Evolutionary conservation across 2,329 filamentous ascomycete species (phyloP), one percentile per base, ranked within the genome.

Genomic region (Fusarium concolor): DNA sequence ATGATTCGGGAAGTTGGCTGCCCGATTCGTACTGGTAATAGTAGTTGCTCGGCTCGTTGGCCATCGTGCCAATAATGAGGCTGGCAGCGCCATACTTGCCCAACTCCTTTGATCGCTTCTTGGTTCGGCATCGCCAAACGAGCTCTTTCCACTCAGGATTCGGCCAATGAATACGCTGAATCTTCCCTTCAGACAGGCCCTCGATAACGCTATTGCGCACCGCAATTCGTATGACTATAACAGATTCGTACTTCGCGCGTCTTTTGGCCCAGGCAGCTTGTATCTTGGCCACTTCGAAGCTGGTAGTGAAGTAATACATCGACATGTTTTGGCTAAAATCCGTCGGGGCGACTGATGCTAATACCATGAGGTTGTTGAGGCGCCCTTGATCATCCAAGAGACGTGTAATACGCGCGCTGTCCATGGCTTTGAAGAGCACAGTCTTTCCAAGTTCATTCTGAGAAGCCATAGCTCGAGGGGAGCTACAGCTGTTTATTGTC

Each of bases 181-280:
- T 29, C 6, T 66, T 46, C 5, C 50, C 22, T 18, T 58, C 37
- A 5, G 33, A 10, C 43, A 67, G 42, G 5, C 15, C 33, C 59
- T 68, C 20, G 7, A 53, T 43, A 18, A 39, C 56, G 3, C 26
- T 15, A 11, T 62, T 63, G n/a, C 58, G 65, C 18, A 70, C 52
- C 2, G 46, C 26, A 11, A 71, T 39, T 11, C 43, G 28, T 10
- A 72, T n/a, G 6, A 69, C 62, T 8, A 63, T 58, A 10, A 64
- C 55, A 12, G 62, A 51, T 24, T 55, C 63, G 33, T 28, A 20
- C 3, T 53, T 52, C 14, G 53, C 44, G 14, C 65, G 49, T 18
- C 65, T 63, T 33, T 72, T 72, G 20, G 61, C 53, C 24, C 63
- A 70, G 28, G 41, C 51, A 9, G 65, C 65, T 38, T 67, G 59